Conservation (phyloP, 2,329 filamentous ascomycete species). For the Fusarium odoratissimum region DNA sequence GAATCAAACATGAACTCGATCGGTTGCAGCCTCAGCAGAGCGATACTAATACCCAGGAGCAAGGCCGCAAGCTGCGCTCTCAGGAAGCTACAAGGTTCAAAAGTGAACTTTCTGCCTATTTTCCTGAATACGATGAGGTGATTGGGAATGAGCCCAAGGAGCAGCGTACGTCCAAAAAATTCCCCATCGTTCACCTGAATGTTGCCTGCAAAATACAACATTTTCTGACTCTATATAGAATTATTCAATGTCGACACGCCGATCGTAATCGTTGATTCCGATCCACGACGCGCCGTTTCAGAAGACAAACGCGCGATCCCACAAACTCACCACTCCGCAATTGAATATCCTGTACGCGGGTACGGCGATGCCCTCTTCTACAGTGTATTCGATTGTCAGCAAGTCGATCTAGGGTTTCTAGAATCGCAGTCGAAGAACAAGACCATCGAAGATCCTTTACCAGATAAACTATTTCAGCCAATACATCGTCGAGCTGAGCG, state of each 20-base stretch:
- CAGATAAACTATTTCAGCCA: slow-evolving; percentile 65
- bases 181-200: slow-evolving; percentile 26
- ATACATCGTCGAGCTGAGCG: slow-evolving; percentile 70
- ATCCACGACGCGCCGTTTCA: slow-evolving; percentile 46
- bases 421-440: slow-evolving; percentile 59
- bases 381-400: slow-evolving; percentile 67
- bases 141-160: slow-evolving; percentile 87
- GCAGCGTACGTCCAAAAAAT: slow-evolving; percentile 69
- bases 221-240: slow-evolving; percentile 62
- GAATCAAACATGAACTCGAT: slow-evolving; percentile 70
- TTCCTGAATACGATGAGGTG: slow-evolving; percentile 93
- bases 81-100: slow-evolving; percentile 88
- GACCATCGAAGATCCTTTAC: slow-evolving; percentile 63
- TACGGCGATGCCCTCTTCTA: slow-evolving; percentile 68
- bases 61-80: slow-evolving; percentile 83
- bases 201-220: neutral
- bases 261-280: slow-evolving; percentile 74
- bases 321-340: slow-evolving; percentile 43
- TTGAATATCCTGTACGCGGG: slow-evolving; percentile 58
- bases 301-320: slow-evolving; percentile 47
- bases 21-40: slow-evolving; percentile 62
- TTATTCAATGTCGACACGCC: slow-evolving; percentile 77
- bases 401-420: slow-evolving; percentile 66
- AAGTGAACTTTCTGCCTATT: slow-evolving; percentile 91
- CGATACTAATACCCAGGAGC: slow-evolving; percentile 62